phyloP scores from a whole-genome alignment of 148 eudicot species.

The Chenopodium berlandieri region DNA sequence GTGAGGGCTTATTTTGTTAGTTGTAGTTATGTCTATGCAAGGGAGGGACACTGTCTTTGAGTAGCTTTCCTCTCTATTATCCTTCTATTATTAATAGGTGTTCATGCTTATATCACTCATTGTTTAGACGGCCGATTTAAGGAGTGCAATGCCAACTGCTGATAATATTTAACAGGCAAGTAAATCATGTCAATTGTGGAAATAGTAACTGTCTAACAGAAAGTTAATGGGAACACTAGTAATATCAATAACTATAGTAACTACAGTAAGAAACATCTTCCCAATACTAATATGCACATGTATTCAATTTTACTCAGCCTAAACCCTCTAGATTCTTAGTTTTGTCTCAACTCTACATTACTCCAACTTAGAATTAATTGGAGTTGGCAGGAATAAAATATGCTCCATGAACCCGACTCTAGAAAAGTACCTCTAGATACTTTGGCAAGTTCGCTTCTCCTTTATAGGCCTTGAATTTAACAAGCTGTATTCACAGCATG shows the following conservation, averaged over 20 bases:
- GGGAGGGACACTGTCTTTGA: not conserved
- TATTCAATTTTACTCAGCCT: too few species aligned
- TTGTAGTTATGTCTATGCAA: not conserved
- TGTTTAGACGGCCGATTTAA: not conserved
- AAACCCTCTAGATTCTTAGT: too few species aligned
- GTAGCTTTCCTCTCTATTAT: not conserved
- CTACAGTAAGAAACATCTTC: not conserved
- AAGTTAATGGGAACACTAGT: not conserved
- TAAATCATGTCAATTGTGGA: not conserved
- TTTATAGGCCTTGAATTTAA: not conserved
- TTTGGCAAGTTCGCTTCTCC: not conserved
- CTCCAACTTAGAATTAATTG: not conserved
- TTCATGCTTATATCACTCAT: not conserved
- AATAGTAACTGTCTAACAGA: not conserved
- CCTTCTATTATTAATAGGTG: not conserved
- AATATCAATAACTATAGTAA: not conserved
- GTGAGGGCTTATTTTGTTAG: slow-evolving; percentile 32
- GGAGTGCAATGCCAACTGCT: not conserved
- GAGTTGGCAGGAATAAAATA: not conserved
- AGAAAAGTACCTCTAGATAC: not conserved
- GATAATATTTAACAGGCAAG: not conserved
- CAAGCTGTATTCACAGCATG: not conserved
- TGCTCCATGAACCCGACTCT: not conserved
- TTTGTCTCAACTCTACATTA: too few species aligned
- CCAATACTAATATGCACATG: too few species aligned